Percentiles rank a stretch among this genome's conserved stretches.
Evolutionary conservation across 192 early-diverging fungal species (phyloP).

Genomic region (Mortierella antarctica): DNA sequence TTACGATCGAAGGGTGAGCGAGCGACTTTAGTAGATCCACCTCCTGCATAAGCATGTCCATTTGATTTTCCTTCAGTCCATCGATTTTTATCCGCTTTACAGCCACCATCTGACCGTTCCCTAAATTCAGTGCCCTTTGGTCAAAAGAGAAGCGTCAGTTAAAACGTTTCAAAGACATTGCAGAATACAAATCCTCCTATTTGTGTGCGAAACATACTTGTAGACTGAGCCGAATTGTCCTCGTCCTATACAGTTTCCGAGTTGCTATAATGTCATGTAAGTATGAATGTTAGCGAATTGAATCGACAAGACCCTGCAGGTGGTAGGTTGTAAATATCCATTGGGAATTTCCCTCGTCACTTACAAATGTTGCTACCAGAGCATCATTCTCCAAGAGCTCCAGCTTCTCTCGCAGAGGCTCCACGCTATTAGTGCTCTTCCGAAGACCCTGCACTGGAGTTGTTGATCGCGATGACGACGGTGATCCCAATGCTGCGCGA

Average conservation of each 20-base stretch:
- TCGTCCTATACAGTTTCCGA: slow-evolving; percentile 90
- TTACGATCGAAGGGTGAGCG: slow-evolving; percentile 85
- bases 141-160: neutral
- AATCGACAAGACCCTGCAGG: neutral
- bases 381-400: slow-evolving; percentile 49
- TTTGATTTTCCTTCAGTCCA: slow-evolving; percentile 70
- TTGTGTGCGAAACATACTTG: slow-evolving; percentile 51
- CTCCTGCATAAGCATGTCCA: slow-evolving; percentile 88
- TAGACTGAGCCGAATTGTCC: slow-evolving; percentile 94
- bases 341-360: neutral
- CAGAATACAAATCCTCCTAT: too few species aligned
- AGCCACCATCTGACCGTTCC: slow-evolving; percentile 85
- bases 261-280: slow-evolving; percentile 47
- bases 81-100: slow-evolving; percentile 87
- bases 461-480: slow-evolving; percentile 22
- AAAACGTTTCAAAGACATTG: neutral
- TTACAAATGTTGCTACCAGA: slow-evolving; percentile 62
- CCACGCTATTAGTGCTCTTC: slow-evolving; percentile 18
- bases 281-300: neutral
- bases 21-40: slow-evolving; percentile 89
- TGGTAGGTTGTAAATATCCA: neutral
- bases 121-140: slow-evolving; percentile 77
- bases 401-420: slow-evolving; percentile 33
- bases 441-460: slow-evolving; percentile 37
- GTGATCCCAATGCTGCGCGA: slow-evolving; percentile 13